These are phyloP conservation scores for Fusarium cicatricum DNA, from an alignment of 2,329 filamentous ascomycete genomes.

Conservation along the genomic window DNA sequence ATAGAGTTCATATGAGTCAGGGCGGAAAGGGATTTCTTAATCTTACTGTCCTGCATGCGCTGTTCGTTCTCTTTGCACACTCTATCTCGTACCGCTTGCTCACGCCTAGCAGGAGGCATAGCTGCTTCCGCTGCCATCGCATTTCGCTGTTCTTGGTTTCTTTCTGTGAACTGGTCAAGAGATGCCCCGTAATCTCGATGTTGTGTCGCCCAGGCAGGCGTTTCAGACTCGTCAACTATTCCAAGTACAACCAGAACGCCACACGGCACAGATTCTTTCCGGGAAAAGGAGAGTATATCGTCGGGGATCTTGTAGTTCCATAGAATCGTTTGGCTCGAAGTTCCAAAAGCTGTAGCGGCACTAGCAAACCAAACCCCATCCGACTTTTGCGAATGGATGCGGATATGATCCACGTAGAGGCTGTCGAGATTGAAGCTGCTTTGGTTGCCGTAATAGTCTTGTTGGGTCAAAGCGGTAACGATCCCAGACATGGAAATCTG, in stretches of 20 bases:
- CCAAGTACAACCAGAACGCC: conserved; percentile 65
- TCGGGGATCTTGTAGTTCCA: conserved; percentile 69
- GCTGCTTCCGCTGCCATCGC: conserved; percentile 55
- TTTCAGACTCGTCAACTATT: conserved; percentile 58
- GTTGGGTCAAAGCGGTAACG: conserved; percentile 54
- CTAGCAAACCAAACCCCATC: conserved; percentile 65
- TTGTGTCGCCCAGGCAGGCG: conserved; percentile 62
- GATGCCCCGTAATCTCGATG: conserved; percentile 48
- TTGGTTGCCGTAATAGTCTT: conserved; percentile 34
- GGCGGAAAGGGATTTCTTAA: conserved; percentile 6
- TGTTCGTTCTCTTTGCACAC: conserved; percentile 53
- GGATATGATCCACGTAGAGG: conserved; percentile 59
- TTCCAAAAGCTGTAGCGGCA: conserved; percentile 63
- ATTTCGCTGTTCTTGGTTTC: conserved; percentile 50
- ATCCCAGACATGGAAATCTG: conserved; percentile 60
- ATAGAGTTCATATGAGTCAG: neutral
- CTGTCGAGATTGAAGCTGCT: conserved; percentile 44
- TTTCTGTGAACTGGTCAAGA: conserved; percentile 46
- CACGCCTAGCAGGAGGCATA: conserved; percentile 54
- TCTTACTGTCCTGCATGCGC: conserved; percentile 57
- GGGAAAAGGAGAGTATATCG: conserved; percentile 58
- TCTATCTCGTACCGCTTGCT: conserved; percentile 52
- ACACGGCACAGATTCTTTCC: conserved; percentile 63
- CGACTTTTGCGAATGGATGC: conserved; percentile 43
- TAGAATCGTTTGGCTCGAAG: conserved; percentile 61